Percentiles rank a stretch among this genome's conserved stretches.
phyloP scores from a whole-genome alignment of 2,329 filamentous ascomycete species.

The Colletotrichum navitas region DNA sequence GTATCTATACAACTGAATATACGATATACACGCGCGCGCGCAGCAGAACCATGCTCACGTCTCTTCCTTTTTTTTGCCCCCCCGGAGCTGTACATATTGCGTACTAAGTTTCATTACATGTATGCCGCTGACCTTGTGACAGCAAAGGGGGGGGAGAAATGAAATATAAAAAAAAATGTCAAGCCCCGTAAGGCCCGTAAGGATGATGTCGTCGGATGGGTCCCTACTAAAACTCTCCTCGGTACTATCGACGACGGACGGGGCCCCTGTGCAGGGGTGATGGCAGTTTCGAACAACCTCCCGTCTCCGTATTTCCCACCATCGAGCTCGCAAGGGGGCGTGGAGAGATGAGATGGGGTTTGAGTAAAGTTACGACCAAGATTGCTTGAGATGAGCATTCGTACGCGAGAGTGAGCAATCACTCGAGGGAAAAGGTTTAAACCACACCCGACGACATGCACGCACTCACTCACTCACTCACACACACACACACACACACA shows the following conservation, averaged over 20 bases:
- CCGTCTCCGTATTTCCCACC: slow-evolving; percentile 4
- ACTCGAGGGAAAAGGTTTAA: neutral
- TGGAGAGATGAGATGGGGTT: neutral
- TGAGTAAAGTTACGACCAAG: neutral
- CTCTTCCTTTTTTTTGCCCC: too few relatives aligned
- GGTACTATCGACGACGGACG: slow-evolving; percentile 5
- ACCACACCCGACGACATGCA: too few relatives aligned
- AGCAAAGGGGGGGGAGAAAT: too few relatives aligned
- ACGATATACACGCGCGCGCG: neutral
- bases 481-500: too few relatives aligned
- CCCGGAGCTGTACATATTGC: too few relatives aligned
- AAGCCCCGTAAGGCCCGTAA: slow-evolving; percentile 33
- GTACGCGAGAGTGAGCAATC: neutral
- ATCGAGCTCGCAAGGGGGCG: neutral
- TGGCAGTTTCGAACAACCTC: neutral
- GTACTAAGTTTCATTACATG: neutral
- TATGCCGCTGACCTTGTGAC: neutral
- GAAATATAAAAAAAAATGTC: neutral
- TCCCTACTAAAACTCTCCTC: neutral
- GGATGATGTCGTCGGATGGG: slow-evolving; percentile 35
- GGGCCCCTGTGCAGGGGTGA: slow-evolving; percentile 2
- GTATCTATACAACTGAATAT: neutral
- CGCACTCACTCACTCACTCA: too few relatives aligned
- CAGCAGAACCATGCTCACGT: neutral
- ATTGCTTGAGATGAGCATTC: neutral